Percentiles rank a stretch among this genome's conserved stretches.
These are phyloP conservation scores for Colletotrichum somersetense DNA, from an alignment of 2,329 filamentous ascomycete genomes.

Conservation along the genomic window DNA sequence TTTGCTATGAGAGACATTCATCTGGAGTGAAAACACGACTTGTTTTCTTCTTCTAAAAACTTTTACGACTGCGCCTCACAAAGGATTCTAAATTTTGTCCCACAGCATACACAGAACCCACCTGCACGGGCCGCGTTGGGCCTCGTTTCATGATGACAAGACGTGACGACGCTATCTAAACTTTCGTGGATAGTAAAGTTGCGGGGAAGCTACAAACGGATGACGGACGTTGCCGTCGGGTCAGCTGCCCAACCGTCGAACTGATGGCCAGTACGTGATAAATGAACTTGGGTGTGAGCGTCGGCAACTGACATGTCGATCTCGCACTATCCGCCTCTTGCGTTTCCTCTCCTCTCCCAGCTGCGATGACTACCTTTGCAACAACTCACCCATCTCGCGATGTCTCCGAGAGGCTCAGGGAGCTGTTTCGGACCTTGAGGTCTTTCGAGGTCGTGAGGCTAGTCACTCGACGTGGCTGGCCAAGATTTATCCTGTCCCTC, in stretches of 20 bases:
- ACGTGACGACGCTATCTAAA: conserved; percentile 25
- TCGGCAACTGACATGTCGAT: not conserved
- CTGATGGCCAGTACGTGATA: not conserved
- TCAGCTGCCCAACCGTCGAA: not conserved
- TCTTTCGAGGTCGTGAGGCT: conserved; percentile 1
- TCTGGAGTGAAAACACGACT: not conserved
- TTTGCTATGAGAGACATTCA: not conserved
- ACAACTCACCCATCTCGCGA: not conserved
- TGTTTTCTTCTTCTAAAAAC: not conserved
- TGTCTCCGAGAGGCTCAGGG: not conserved
- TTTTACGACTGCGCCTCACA: not conserved
- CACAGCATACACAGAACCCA: not conserved
- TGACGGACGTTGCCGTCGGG: not conserved
- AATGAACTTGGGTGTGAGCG: not conserved
- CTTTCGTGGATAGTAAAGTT: conserved; percentile 11
- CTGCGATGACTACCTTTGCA: conserved; percentile 8
- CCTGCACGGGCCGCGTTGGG: not conserved
- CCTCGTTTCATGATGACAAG: conserved; percentile 19
- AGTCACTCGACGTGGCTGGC: conserved; percentile 10
- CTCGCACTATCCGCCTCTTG: too few relatives aligned
- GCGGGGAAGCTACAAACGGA: conserved; percentile 30
- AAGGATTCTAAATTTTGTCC: not conserved
- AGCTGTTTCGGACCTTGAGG: conserved; percentile 5
- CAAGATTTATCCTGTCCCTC: conserved; percentile 7
- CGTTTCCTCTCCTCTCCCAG: not conserved